Evolutionary conservation across 1,284 basidiomycete species (phyloP).

Genomic region (Trametes sp.): DNA sequence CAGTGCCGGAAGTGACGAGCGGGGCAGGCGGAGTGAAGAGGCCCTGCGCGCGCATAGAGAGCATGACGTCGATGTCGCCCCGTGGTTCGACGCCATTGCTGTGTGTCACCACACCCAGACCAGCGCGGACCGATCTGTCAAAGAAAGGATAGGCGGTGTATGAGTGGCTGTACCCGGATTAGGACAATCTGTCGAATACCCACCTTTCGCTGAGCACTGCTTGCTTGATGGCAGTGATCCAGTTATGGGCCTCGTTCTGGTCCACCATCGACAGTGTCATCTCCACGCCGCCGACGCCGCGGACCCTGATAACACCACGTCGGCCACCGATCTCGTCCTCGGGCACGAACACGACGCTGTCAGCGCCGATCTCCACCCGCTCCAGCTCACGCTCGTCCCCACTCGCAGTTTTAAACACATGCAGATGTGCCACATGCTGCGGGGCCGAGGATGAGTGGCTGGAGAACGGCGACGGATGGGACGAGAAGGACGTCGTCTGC

Average conservation of each 20-base stretch:
- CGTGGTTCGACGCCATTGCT: constrained; percentile 63
- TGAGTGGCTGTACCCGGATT: constrained; percentile 13
- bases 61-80: constrained; percentile 82
- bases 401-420: constrained; percentile 69
- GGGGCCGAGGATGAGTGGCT: constrained; percentile 31
- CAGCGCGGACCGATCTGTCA: constrained; percentile 68
- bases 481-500: constrained; percentile 34
- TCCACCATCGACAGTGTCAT: constrained; percentile 76
- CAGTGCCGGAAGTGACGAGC: not conserved
- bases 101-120: constrained; percentile 58
- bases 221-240: constrained; percentile 77
- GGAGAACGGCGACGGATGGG: constrained; percentile 25
- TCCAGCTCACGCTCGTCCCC: constrained; percentile 73
- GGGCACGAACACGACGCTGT: constrained; percentile 75
- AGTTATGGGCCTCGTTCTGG: constrained; percentile 66
- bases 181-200: constrained; percentile 25
- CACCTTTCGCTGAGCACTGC: constrained; percentile 76
- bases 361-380: constrained; percentile 74
- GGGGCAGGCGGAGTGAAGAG: constrained; percentile 46
- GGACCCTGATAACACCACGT: constrained; percentile 70
- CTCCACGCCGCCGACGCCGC: constrained; percentile 61
- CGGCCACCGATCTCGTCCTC: constrained; percentile 73
- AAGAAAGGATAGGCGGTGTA: not conserved
- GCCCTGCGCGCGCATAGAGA: constrained; percentile 77
- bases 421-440: constrained; percentile 63